Evolutionary conservation across 225 moss, liverwort and hornwort genomes (phyloP).

Genomic region (Bryoerythrophyllum caledonicum): DNA sequence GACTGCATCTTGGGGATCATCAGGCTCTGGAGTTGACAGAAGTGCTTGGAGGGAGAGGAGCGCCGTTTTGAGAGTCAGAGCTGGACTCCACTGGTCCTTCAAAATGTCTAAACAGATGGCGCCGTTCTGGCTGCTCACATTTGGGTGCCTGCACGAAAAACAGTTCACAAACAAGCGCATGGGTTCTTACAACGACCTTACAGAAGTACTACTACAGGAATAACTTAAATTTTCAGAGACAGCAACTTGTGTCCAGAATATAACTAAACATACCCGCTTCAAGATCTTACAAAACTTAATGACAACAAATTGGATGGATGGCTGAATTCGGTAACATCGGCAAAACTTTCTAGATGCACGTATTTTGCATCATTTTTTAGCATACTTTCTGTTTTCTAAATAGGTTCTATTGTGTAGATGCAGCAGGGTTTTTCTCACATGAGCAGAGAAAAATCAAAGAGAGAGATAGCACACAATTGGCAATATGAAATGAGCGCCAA

Average conservation of each 20-base stretch:
- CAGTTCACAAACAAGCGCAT: not conserved
- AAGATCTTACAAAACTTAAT: slow-evolving; percentile 1
- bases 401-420: too few relatives aligned
- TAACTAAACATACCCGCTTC: not conserved
- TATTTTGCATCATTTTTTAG: too few relatives aligned
- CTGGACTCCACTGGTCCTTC: slow-evolving; percentile 99
- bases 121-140: slow-evolving; percentile 97
- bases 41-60: slow-evolving; percentile 94
- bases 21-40: slow-evolving; percentile 91
- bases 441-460: too few relatives aligned
- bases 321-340: too few relatives aligned
- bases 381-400: too few relatives aligned
- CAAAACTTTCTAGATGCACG: too few relatives aligned
- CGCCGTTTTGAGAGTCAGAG: slow-evolving; percentile 91
- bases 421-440: too few relatives aligned
- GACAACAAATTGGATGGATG: too few relatives aligned
- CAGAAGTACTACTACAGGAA: not conserved
- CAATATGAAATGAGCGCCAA: too few relatives aligned
- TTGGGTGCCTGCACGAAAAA: slow-evolving; percentile 78
- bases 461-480: too few relatives aligned
- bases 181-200: not conserved
- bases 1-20: slow-evolving; percentile 98
- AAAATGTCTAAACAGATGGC: slow-evolving; percentile 97
- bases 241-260: not conserved
- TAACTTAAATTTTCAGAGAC: not conserved